phyloP scores from a whole-genome alignment of 1,284 basidiomycete species.

The Tilletia horrida region DNA sequence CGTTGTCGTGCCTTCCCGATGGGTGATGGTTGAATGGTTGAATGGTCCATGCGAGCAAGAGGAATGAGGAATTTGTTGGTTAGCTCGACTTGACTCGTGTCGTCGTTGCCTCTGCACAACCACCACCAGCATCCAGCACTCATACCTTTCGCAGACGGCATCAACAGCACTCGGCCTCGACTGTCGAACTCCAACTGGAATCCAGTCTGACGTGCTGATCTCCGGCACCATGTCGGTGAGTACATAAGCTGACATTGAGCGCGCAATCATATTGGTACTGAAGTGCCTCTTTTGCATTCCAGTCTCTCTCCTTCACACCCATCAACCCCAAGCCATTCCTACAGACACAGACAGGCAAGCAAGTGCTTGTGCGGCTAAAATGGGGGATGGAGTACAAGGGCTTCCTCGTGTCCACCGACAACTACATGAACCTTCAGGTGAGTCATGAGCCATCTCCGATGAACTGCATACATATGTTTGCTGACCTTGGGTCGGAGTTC shows the following conservation, averaged over 20 bases:
- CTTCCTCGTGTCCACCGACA: conserved; percentile 95
- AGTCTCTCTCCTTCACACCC: conserved; percentile 57
- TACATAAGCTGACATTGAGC: background rate
- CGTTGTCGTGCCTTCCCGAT: no score
- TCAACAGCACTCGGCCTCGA: background rate
- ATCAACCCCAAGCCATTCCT: conserved; percentile 99
- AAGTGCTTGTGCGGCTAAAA: conserved; percentile 89
- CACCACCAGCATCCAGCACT: no score
- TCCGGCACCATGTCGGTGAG: conserved; percentile 10
- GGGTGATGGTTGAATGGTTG: no score
- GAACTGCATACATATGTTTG: no score
- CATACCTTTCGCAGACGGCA: no score
- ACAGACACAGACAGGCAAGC: conserved; percentile 96
- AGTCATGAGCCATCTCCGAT: conserved; percentile 30
- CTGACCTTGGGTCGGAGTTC: no score
- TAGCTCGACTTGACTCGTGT: no score
- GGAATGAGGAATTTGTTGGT: no score
- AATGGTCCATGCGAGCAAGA: no score
- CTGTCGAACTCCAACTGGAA: background rate
- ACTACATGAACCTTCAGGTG: conserved; percentile 99
- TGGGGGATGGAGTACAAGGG: conserved; percentile 99
- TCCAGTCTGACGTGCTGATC: background rate
- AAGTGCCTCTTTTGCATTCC: background rate
- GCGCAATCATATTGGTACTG: background rate
- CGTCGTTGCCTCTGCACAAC: no score